Base-by-base conservation (phyloP, 2,329 filamentous ascomycete genomes). In the Diaporthe vaccinii region DNA sequence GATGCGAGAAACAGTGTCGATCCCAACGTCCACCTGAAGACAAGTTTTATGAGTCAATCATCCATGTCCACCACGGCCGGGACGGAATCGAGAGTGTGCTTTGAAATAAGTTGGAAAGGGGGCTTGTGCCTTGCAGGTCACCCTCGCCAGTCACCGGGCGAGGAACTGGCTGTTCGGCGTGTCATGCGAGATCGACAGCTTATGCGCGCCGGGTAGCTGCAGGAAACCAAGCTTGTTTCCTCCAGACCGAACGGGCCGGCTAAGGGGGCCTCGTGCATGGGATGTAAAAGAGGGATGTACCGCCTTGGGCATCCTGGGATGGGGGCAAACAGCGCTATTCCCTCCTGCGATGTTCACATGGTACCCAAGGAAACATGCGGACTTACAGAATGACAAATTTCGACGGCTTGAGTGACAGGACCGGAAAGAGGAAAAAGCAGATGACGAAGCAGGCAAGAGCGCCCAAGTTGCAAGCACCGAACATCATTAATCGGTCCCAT, bases 301-400 rank as follows among this genome's bases (percentile, higher is more conserved):
- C 55, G 58, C 69, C 36, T 53, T 31, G 49, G n/a, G 55, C 49
- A 55, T 15, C 41, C 41, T 36, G 15, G 20, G 31, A 58, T 69
- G 44, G 68, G 68, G 59, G 34, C 61, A 69, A 36, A 25, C 53
- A 65, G 73, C 58, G 59, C 74, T 67, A 72, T n/a, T 12, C 68
- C 36, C 49, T 49, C 51, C 58, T 61, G 41, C 58, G 34, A 31
- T 44, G 39, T 28, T 61, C 69, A 76, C 55, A 73, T 70, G 72
- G 72, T 76, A 76, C 74, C 73, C 72, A 76, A 57, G 72, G 70
- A 74, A 76, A 78, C 75, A 77, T 76, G 78, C 79, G 78, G 77
- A 96, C 96, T 94, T 92, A 98, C 97, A 98, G 85, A 78, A 98
- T 95, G 73, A 96, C 96, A 88, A 99, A 98, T 89, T 98, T 99